phyloP scores from a whole-genome alignment of 2,329 filamentous ascomycete species.

The Alternaria arborescens region DNA sequence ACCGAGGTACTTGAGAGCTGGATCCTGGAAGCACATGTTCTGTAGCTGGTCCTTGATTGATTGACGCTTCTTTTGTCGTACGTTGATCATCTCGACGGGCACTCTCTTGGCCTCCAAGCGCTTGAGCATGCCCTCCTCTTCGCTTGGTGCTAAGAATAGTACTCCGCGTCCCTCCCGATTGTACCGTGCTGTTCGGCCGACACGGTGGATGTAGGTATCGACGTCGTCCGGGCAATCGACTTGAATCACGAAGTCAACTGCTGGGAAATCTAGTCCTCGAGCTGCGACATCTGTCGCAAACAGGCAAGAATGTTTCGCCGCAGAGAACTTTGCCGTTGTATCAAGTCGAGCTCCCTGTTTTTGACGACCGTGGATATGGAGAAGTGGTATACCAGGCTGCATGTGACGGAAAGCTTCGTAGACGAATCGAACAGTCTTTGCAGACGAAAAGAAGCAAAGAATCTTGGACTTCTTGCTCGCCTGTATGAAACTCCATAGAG shows the following conservation, averaged over 20 bases:
- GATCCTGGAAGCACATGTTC: conserved; percentile 94
- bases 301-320: conserved; percentile 82
- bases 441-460: conserved; percentile 91
- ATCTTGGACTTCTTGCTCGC: conserved; percentile 93
- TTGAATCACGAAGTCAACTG: conserved; percentile 99
- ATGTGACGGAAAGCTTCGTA: conserved; percentile 93
- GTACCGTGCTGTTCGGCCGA: conserved; percentile 93
- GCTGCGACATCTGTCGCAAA: conserved; percentile 97
- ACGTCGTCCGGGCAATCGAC: conserved; percentile 96
- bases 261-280: conserved; percentile 91
- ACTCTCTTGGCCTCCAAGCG: conserved; percentile 89
- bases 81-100: conserved; percentile 83
- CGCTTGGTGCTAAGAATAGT: conserved; percentile 88
- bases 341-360: conserved; percentile 90
- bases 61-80: conserved; percentile 88
- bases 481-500: conserved; percentile 90
- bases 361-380: conserved; percentile 93
- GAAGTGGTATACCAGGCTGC: conserved; percentile 89
- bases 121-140: conserved; percentile 90
- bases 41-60: conserved; percentile 86
- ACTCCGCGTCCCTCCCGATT: conserved; percentile 87
- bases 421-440: conserved; percentile 95
- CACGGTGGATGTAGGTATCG: conserved; percentile 97
- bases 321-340: conserved; percentile 83
- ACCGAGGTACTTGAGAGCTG: conserved; percentile 90